phyloP scores from a whole-genome alignment of 768 basidiomycete species.

The Calvatia gigantea region DNA sequence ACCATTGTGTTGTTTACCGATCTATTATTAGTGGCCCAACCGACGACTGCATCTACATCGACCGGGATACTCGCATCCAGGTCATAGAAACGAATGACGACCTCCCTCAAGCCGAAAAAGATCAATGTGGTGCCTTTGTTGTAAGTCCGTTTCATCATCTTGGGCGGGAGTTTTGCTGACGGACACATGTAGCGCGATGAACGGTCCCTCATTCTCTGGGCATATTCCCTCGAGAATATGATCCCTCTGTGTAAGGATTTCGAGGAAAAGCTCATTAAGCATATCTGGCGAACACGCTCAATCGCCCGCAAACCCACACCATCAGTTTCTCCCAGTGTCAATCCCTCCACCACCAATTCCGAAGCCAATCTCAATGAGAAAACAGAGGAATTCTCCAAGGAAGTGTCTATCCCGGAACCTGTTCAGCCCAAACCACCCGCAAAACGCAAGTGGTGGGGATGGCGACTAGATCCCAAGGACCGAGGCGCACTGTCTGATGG shows the following conservation, averaged over 20 bases:
- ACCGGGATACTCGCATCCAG: conserved; percentile 81
- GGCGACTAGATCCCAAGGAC: conserved; percentile 38
- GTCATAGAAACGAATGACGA: conserved; percentile 65
- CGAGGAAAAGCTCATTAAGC: conserved; percentile 75
- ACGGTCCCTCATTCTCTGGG: conserved; percentile 78
- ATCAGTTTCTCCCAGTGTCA: conserved; percentile 14
- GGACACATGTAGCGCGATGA: conserved; percentile 51
- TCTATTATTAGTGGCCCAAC: conserved; percentile 39
- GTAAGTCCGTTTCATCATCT: conserved; percentile 24
- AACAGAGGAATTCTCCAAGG: conserved; percentile 15
- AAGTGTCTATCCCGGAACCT: conserved; percentile 19
- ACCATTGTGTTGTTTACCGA: conserved; percentile 6
- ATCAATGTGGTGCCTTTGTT: conserved; percentile 85
- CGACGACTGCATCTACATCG: conserved; percentile 61
- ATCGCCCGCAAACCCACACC: conserved; percentile 17
- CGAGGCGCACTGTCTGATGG: conserved; percentile 12
- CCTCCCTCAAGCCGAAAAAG: conserved; percentile 78
- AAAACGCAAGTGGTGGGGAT: conserved; percentile 39
- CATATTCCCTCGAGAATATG: conserved; percentile 64
- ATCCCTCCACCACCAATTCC: conserved; percentile 17
- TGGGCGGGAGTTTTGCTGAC: neutral
- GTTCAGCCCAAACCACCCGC: conserved; percentile 16
- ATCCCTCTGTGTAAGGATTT: conserved; percentile 71
- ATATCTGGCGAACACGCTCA: conserved; percentile 64
- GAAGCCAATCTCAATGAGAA: conserved; percentile 35